These are phyloP conservation scores for Hygrophorus pudorinus DNA, from an alignment of 768 basidiomycete species.

Conservation along the genomic window DNA sequence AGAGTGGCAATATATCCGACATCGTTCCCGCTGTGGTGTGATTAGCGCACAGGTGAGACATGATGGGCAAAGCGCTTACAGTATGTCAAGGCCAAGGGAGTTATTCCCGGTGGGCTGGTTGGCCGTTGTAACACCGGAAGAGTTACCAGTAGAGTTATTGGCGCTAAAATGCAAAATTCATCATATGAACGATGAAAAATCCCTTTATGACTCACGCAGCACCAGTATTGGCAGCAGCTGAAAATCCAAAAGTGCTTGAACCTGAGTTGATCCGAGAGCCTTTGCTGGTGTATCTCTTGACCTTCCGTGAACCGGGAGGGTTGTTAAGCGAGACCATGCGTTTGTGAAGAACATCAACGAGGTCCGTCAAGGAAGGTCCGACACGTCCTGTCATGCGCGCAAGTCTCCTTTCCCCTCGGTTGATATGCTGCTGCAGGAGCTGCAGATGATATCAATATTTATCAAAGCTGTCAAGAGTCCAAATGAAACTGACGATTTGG, in stretches of 20 bases:
- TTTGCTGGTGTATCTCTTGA: slow-evolving; percentile 27
- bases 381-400: slow-evolving; percentile 59
- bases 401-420: slow-evolving; percentile 51
- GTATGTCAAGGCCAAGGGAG: slow-evolving; percentile 61
- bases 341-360: slow-evolving; percentile 37
- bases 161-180: neutral
- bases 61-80: slow-evolving; percentile 30
- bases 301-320: slow-evolving; percentile 20
- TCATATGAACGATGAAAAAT: neutral
- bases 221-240: too few relatives aligned
- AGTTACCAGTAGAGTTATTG: slow-evolving; percentile 5
- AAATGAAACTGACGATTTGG: slow-evolving; percentile 8
- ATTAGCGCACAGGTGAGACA: neutral
- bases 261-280: neutral
- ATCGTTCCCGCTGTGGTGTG: slow-evolving; percentile 27
- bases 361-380: slow-evolving; percentile 36
- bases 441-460: slow-evolving; percentile 16
- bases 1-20: slow-evolving; percentile 46
- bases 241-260: too few relatives aligned
- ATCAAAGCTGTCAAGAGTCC: neutral
- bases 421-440: slow-evolving; percentile 63
- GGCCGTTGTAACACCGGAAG: slow-evolving; percentile 12
- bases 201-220: too few relatives aligned
- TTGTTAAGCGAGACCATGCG: slow-evolving; percentile 28
- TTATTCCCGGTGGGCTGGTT: slow-evolving; percentile 29